These are phyloP conservation scores for Pisolithus albus DNA, from an alignment of 768 basidiomycete species.

Conservation along the genomic window DNA sequence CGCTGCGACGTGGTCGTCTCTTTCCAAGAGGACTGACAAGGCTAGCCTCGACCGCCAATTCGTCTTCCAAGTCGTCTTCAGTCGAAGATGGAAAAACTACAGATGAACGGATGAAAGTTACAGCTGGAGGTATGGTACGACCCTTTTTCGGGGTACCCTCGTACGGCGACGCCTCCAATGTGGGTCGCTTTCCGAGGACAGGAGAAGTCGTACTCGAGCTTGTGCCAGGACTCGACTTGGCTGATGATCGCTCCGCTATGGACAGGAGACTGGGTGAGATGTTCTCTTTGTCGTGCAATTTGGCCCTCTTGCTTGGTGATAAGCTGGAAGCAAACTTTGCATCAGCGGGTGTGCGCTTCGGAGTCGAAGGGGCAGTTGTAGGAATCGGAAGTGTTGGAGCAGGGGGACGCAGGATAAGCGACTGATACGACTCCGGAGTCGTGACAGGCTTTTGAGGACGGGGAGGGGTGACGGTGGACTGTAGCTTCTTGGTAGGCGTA, in stretches of 20 bases:
- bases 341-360: slow-evolving; percentile 21
- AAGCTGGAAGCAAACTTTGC: slow-evolving; percentile 12
- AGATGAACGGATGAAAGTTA: slow-evolving; percentile 25
- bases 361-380: slow-evolving; percentile 26
- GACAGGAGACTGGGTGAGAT: slow-evolving; percentile 36
- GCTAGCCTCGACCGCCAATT: slow-evolving; percentile 18
- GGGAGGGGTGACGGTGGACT: slow-evolving; percentile 26
- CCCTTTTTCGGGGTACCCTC: slow-evolving; percentile 22
- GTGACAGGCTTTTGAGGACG: slow-evolving; percentile 31
- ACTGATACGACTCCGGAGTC: slow-evolving; percentile 27
- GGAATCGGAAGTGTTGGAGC: slow-evolving; percentile 21
- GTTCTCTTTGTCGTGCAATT: slow-evolving; percentile 55
- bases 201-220: slow-evolving; percentile 8
- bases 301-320: slow-evolving; percentile 35
- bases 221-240: slow-evolving; percentile 28
- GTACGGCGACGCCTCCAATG: slow-evolving; percentile 30
- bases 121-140: slow-evolving; percentile 7
- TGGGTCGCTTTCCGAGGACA: slow-evolving; percentile 40
- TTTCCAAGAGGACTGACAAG: slow-evolving; percentile 18
- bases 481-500: slow-evolving; percentile 23
- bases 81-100: slow-evolving; percentile 20
- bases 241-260: slow-evolving; percentile 41
- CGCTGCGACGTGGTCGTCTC: background rate
- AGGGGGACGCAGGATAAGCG: slow-evolving; percentile 23
- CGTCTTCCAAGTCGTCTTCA: slow-evolving; percentile 26